phyloP scores from a whole-genome alignment of 305 asterid species.

The Fraxinus latifolia region DNA sequence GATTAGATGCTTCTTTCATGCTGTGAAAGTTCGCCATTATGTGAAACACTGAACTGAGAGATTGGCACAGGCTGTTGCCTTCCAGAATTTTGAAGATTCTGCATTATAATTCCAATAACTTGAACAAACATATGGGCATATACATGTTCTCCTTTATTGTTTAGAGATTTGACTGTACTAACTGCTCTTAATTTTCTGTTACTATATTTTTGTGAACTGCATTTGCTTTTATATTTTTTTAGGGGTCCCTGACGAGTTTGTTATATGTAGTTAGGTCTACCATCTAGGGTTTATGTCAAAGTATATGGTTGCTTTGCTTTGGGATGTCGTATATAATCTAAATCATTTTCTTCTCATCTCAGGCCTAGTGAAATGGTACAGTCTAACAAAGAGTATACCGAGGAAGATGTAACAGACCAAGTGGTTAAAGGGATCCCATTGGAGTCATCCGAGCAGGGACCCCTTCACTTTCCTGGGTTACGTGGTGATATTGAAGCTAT shows the following conservation, averaged over 20 bases:
- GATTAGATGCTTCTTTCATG: neutral
- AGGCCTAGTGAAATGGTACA: constrained; percentile 84
- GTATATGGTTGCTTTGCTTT: neutral
- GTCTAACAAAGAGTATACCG: constrained; percentile 61
- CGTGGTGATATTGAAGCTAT: constrained; percentile 67
- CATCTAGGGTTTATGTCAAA: neutral
- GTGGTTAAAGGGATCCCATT: constrained; percentile 43
- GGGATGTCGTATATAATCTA: neutral
- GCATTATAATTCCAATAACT: neutral
- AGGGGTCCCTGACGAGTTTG: neutral
- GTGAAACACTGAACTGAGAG: neutral
- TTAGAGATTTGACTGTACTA: neutral
- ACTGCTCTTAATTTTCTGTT: neutral
- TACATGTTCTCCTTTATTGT: neutral
- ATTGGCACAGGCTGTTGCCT: neutral
- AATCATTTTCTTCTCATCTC: constrained; percentile 5
- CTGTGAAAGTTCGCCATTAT: neutral
- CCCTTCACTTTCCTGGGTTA: constrained; percentile 59
- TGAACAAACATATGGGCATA: neutral
- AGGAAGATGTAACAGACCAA: constrained; percentile 80
- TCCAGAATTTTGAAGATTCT: neutral
- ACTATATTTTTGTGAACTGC: neutral
- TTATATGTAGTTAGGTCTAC: neutral
- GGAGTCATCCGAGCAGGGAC: constrained; percentile 31
- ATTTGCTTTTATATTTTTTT: neutral